A percentile compares a stretch with the other conserved stretches of the same genome.
These are phyloP conservation scores for Truncatella angustata DNA, from an alignment of 2,329 filamentous ascomycete genomes.

Conservation along the genomic window DNA sequence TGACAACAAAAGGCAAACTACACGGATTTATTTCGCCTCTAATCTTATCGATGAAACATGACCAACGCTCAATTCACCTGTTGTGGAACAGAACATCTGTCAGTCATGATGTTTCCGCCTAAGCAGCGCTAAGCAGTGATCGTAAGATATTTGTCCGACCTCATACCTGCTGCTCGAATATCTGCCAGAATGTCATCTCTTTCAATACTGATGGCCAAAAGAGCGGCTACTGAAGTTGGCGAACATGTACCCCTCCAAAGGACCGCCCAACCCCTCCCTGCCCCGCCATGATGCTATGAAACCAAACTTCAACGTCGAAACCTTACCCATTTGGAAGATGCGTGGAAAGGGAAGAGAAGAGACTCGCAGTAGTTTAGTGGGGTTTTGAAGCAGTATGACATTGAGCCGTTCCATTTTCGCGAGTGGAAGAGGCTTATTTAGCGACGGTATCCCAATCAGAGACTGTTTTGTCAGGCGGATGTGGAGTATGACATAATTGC, in stretches of 20 bases:
- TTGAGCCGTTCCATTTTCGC: neutral
- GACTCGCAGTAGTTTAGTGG: slow-evolving; percentile 6
- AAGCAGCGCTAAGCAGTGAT: no score
- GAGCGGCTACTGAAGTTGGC: neutral
- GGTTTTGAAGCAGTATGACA: slow-evolving; percentile 2
- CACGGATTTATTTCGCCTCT: neutral
- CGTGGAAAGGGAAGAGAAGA: neutral
- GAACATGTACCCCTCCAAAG: neutral
- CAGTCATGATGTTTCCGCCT: neutral
- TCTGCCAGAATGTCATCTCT: no score
- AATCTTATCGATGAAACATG: neutral
- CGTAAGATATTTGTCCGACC: no score
- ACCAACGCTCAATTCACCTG: neutral
- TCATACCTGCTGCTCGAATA: no score
- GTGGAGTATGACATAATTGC: slow-evolving; percentile 11
- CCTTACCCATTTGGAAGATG: neutral
- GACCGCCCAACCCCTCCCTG: slow-evolving; percentile 6
- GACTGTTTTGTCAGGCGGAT: neutral
- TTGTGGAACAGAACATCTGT: neutral
- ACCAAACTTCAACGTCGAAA: neutral
- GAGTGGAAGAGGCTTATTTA: neutral
- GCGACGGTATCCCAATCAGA: slow-evolving; percentile 7
- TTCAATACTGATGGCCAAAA: no score
- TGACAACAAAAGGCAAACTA: neutral
- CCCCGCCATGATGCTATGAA: neutral